Evolutionary conservation across 2,329 filamentous ascomycete genomes (phyloP).

Genomic region (Cercospora zeina): DNA sequence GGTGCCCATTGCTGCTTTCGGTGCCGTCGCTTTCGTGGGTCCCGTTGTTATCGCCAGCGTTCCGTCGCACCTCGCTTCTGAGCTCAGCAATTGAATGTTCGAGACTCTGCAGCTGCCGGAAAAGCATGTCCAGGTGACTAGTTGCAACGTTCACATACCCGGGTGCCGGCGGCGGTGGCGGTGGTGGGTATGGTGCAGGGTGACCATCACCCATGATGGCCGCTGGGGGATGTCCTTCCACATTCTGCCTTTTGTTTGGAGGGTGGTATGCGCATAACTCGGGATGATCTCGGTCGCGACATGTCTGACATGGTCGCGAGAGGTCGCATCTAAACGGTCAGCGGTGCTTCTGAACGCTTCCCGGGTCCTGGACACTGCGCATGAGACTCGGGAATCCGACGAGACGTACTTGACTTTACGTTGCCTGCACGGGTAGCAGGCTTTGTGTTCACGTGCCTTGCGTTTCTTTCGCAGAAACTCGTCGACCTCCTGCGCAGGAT

Average conservation of each 20-base stretch:
- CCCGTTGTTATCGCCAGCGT: constrained; percentile 23
- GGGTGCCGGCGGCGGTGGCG: constrained; percentile 16
- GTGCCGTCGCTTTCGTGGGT: constrained; percentile 27
- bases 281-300: constrained; percentile 53
- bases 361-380: not conserved
- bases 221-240: constrained; percentile 27
- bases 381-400: not conserved
- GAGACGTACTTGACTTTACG: constrained; percentile 41
- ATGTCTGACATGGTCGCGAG: constrained; percentile 52
- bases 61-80: constrained; percentile 37
- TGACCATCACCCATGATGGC: constrained; percentile 26
- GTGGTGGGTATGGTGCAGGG: constrained; percentile 20
- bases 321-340: constrained; percentile 46
- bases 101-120: constrained; percentile 50
- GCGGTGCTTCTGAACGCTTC: not conserved
- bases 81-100: constrained; percentile 51
- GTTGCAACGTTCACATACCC: constrained; percentile 37
- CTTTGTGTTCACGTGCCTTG: constrained; percentile 55
- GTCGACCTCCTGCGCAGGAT: constrained; percentile 48
- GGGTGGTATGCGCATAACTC: constrained; percentile 50
- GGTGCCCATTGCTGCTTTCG: constrained; percentile 21
- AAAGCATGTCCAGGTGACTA: constrained; percentile 52
- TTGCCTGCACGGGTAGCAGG: constrained; percentile 54
- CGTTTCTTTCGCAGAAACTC: constrained; percentile 53
- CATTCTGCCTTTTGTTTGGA: constrained; percentile 41